Evolutionary conservation across 2,329 filamentous ascomycete species (phyloP).

Genomic region (Beauveria pseudobassiana): DNA sequence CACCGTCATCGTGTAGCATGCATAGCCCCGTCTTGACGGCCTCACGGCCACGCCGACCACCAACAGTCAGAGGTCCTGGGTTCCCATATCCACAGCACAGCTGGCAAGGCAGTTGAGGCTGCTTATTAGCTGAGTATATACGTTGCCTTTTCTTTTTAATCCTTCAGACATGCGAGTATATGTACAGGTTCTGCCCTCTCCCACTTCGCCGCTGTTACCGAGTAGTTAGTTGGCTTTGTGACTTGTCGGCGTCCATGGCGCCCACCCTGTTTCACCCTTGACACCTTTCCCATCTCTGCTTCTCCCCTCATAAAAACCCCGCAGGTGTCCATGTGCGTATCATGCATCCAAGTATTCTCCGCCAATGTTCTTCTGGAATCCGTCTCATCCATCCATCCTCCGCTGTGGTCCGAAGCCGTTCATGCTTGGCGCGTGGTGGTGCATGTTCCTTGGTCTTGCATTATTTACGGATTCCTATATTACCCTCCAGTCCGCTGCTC

Average conservation of each 20-base stretch:
- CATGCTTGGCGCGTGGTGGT: background rate
- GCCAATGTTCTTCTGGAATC: background rate
- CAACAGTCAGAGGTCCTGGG: background rate
- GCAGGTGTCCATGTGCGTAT: background rate
- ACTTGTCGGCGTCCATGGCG: background rate
- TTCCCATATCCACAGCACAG: background rate
- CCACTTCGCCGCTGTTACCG: background rate
- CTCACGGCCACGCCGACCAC: background rate
- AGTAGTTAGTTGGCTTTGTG: no score
- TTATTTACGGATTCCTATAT: background rate
- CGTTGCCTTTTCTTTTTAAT: background rate
- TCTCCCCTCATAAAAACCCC: background rate
- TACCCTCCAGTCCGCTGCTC: background rate
- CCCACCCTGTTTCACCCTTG: constrained; percentile 9
- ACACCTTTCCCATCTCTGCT: background rate
- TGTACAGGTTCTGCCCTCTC: background rate
- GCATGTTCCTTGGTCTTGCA: constrained; percentile 1
- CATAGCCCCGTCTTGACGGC: background rate
- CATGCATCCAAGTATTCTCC: constrained; percentile 5
- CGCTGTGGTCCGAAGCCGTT: background rate
- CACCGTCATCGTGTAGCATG: background rate
- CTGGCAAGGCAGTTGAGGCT: background rate
- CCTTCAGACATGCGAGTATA: background rate
- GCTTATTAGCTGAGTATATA: background rate
- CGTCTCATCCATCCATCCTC: constrained; percentile 2